phyloP scores from a whole-genome alignment of 495 filamentous ascomycete genomes.

The Sporormia fimetaria region DNA sequence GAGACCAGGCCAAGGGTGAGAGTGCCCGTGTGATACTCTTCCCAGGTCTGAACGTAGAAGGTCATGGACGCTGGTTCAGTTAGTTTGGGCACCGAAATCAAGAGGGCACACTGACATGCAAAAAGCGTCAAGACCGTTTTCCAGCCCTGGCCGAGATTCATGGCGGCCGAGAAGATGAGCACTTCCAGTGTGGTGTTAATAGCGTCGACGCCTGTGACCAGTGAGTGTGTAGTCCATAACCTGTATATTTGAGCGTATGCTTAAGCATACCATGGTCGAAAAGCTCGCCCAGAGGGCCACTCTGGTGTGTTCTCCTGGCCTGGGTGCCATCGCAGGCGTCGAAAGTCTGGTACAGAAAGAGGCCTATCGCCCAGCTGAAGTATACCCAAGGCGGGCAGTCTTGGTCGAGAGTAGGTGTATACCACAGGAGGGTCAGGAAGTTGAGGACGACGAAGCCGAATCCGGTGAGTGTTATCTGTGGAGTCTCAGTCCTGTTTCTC shows the following conservation, averaged over 20 bases:
- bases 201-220: constrained; percentile 66
- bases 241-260: not conserved
- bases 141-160: constrained; percentile 92
- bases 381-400: constrained; percentile 95
- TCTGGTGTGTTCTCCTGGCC: constrained; percentile 84
- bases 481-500: too few relatives aligned
- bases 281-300: constrained; percentile 85
- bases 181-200: constrained; percentile 91
- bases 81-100: not conserved
- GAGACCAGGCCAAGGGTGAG: constrained; percentile 86
- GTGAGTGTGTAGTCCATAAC: constrained; percentile 17
- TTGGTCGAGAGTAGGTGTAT: constrained; percentile 85
- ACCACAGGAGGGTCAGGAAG: constrained; percentile 88
- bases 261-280: constrained; percentile 75
- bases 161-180: constrained; percentile 76
- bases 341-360: constrained; percentile 97
- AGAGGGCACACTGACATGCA: constrained; percentile 46
- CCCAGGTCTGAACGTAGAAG: constrained; percentile 98
- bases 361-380: constrained; percentile 72
- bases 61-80: constrained; percentile 55
- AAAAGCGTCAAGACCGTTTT: constrained; percentile 74
- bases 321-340: constrained; percentile 94
- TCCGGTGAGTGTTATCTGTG: constrained; percentile 75
- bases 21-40: constrained; percentile 96
- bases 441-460: constrained; percentile 88